Evolutionary conservation across 2,329 filamentous ascomycete genomes (phyloP), one percentile per base, ranked within the genome.

Genomic region (Penicillium brevicompactum): DNA sequence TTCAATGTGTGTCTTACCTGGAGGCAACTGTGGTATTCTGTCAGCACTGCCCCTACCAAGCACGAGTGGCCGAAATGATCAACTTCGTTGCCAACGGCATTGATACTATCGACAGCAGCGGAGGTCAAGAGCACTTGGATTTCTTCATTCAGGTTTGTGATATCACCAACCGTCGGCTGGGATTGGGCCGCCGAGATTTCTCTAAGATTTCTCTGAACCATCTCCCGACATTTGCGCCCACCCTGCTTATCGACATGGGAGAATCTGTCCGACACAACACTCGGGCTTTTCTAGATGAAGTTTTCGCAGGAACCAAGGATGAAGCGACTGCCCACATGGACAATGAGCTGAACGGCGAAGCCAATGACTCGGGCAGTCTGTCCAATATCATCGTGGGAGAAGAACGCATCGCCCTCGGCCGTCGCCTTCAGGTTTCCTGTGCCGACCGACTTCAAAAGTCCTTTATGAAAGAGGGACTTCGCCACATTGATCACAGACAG

Each of bases 1-100:
- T 76, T 8, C 74, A 81, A 16, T 75, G 76, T 31, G 76, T 78
- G 14, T 81, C 85, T 1, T 89, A 81, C 63, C 75, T 90, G 16
- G 79, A 82, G n/a, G 82, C 80, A 14, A 82, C 83, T 3, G 66
- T 80, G 31, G 68, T 78, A 0, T 89, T 87, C 63, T 81, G 85
- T 57, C 67, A 74, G 46, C 63, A 63, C 49, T 70, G 72, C 42
- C 68, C 70, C 8, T 68, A 73, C 30, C 67, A 71, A 37, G 65
- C 69, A n/a, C 68, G 71, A 34, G 69, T 79, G 37, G 49, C 70
- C 22, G 63, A 66, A 22, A 58, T 80, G 38, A 71, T 78, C 41
- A 71, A 74, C 43, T 74, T 73, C 42, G 71, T 75, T 47, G 73
- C 79, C 32, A 74, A 76, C 47, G 78, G 79, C 21, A 72, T 82